A percentile compares a stretch with the other conserved stretches of the same genome.
Conservation (phyloP, 2,329 filamentous ascomycete species). For the Penicillium hordei region DNA sequence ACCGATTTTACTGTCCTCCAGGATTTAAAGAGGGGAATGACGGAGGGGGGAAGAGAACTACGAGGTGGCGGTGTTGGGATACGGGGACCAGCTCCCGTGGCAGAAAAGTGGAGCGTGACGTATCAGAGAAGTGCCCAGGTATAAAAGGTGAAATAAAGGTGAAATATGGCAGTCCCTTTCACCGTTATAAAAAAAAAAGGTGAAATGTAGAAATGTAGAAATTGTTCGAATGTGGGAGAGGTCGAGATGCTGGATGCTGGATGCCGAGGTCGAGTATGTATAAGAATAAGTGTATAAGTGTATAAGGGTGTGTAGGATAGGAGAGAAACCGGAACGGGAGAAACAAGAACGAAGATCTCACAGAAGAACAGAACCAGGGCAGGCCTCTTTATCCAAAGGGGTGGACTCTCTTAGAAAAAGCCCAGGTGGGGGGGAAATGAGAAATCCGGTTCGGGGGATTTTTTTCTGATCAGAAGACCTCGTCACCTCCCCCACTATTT, state of each 20-base stretch:
- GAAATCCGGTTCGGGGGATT: slow-evolving; percentile 31
- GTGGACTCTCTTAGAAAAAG: slow-evolving; percentile 16
- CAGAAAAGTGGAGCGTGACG: slow-evolving; percentile 18
- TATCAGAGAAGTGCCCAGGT: slow-evolving; percentile 8
- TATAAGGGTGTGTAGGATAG: not conserved
- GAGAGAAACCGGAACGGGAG: not conserved
- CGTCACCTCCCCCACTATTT: slow-evolving; percentile 26
- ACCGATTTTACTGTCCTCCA: slow-evolving; percentile 8
- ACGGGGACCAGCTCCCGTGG: slow-evolving; percentile 15
- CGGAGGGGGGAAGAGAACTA: slow-evolving; percentile 11
- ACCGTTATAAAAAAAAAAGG: not conserved
- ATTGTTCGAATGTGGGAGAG: not conserved
- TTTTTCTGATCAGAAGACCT: slow-evolving; percentile 38
- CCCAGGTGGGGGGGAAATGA: slow-evolving; percentile 9
- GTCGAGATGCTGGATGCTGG: not conserved
- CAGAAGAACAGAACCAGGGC: slow-evolving; percentile 7
- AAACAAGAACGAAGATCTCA: slow-evolving; percentile 5
- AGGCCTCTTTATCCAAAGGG: slow-evolving; percentile 28
- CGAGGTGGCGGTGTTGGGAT: slow-evolving; percentile 16
- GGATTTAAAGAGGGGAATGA: slow-evolving; percentile 12
- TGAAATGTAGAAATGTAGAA: not conserved
- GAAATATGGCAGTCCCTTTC: not conserved
- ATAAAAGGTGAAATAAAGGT: not conserved
- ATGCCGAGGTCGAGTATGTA: not conserved
- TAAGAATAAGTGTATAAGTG: not conserved